Evolutionary conservation across 2,329 filamentous ascomycete genomes (phyloP).

Genomic region (Cercospora janseana): DNA sequence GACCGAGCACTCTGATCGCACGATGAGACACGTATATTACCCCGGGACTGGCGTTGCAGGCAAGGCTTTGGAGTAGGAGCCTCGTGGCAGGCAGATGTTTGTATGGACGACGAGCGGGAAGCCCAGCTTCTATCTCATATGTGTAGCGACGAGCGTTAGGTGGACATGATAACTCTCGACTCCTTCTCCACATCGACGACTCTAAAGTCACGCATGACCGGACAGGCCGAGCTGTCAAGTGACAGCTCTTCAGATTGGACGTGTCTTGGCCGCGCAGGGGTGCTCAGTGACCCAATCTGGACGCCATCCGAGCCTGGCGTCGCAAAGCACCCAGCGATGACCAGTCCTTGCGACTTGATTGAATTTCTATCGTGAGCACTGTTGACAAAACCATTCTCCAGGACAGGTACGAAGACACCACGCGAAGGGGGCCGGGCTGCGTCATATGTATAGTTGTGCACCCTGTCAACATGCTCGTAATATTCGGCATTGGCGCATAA

Average conservation of each 20-base stretch:
- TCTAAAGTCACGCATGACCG: neutral
- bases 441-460: too few species aligned
- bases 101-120: neutral
- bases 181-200: neutral
- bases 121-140: conserved; percentile 4
- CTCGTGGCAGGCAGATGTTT: conserved; percentile 1
- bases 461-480: too few species aligned
- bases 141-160: conserved; percentile 5
- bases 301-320: too few species aligned
- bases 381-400: too few species aligned
- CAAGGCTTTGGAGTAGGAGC: conserved; percentile 5
- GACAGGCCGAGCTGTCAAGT: neutral
- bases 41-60: neutral
- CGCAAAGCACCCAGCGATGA: too few species aligned
- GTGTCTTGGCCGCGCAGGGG: neutral
- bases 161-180: conserved; percentile 4
- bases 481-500: too few species aligned
- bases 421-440: too few species aligned
- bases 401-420: too few species aligned
- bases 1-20: too few species aligned
- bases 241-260: too few species aligned
- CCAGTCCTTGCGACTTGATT: too few species aligned
- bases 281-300: neutral
- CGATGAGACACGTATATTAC: conserved; percentile 6
- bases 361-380: too few species aligned